Evolutionary conservation across 306 rosid genomes (phyloP).

Genomic region (Lathyrus aphaca): DNA sequence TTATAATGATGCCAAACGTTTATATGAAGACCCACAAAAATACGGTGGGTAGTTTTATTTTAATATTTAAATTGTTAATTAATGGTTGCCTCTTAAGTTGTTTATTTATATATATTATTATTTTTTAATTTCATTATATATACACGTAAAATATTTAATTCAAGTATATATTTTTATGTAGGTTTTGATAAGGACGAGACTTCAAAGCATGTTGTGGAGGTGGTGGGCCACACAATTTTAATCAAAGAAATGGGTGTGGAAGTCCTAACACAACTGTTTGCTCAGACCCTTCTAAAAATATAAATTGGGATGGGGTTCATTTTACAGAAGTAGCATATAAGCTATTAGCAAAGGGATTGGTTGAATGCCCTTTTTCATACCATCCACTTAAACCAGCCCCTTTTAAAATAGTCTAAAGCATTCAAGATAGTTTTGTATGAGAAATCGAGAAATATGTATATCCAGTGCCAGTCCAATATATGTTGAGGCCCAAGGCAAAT

Average conservation of each 20-base stretch:
- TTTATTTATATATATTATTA: too few species aligned
- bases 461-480: too few species aligned
- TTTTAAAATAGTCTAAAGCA: background rate
- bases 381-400: slow-evolving; percentile 18
- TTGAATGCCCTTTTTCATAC: slow-evolving; percentile 39
- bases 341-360: slow-evolving; percentile 39
- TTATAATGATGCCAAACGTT: slow-evolving; percentile 42
- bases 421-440: too few species aligned
- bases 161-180: background rate
- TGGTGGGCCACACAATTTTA: slow-evolving; percentile 50
- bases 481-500: too few species aligned
- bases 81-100: too few species aligned
- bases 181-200: slow-evolving; percentile 37
- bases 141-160: background rate
- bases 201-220: slow-evolving; percentile 47
- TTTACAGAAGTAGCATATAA: slow-evolving; percentile 56
- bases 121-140: background rate
- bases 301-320: slow-evolving; percentile 59
- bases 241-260: background rate
- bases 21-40: slow-evolving; percentile 40
- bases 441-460: too few species aligned
- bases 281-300: slow-evolving; percentile 40
- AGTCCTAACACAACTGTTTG: slow-evolving; percentile 30
- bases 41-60: slow-evolving; percentile 30
- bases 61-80: too few species aligned